Conservation (phyloP, 2,329 filamentous ascomycete genomes). For the Alternaria triticimaculans region DNA sequence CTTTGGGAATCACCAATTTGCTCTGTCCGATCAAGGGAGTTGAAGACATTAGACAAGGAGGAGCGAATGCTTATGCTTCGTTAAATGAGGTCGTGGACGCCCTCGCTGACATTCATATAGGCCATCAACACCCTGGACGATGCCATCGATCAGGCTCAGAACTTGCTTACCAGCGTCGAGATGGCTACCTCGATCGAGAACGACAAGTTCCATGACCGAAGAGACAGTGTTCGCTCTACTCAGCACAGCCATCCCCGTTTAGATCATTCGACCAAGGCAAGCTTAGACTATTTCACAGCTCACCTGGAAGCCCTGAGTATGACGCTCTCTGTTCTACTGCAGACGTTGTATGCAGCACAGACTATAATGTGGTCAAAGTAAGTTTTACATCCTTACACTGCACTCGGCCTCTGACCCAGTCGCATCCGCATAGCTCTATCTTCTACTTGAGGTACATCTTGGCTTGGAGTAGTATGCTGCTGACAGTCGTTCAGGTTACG, state of each 20-base stretch:
- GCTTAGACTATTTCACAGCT: slow-evolving; percentile 40
- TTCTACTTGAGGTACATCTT: neutral
- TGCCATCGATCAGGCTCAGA: slow-evolving; percentile 40
- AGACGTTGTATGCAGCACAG: slow-evolving; percentile 48
- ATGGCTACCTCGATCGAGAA: slow-evolving; percentile 19
- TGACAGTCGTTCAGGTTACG: slow-evolving; percentile 27
- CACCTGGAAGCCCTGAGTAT: slow-evolving; percentile 46
- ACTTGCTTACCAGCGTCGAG: slow-evolving; percentile 39
- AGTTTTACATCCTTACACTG: slow-evolving; percentile 6
- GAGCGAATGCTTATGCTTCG: neutral
- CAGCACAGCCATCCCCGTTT: slow-evolving; percentile 9
- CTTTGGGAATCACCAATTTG: neutral
- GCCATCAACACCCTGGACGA: slow-evolving; percentile 45
- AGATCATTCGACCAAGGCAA: slow-evolving; percentile 21
- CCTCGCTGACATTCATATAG: slow-evolving; percentile 22
- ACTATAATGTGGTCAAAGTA: slow-evolving; percentile 49
- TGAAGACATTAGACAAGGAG: neutral
- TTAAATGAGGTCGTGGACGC: neutral
- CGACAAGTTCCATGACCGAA: slow-evolving; percentile 7
- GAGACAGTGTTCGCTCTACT: slow-evolving; percentile 3
- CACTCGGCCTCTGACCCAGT: neutral
- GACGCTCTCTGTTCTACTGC: slow-evolving; percentile 48
- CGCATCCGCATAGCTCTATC: neutral
- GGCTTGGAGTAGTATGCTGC: neutral
- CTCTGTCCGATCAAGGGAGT: neutral